A percentile compares a stretch with the other conserved stretches of the same genome.
Evolutionary conservation across 805 yeast genomes (phyloP).

Genomic region (Ogataea ramenticola): DNA sequence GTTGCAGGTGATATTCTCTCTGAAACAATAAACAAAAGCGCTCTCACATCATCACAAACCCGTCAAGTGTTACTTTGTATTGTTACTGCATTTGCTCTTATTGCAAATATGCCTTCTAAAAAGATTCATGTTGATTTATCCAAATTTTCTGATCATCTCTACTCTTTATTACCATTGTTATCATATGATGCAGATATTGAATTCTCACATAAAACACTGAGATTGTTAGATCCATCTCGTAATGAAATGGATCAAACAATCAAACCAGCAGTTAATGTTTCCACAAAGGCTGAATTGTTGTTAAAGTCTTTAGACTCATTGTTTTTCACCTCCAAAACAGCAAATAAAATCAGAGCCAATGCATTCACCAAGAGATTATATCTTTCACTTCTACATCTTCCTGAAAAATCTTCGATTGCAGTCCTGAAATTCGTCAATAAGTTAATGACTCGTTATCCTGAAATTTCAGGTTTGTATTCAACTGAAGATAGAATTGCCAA

Average conservation of each 20-base stretch:
- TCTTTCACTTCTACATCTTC: conserved; percentile 60
- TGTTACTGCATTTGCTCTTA: conserved; percentile 83
- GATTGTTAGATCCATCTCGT: conserved; percentile 72
- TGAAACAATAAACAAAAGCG: conserved; percentile 35
- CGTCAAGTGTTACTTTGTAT: conserved; percentile 77
- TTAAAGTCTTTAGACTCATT: conserved; percentile 72
- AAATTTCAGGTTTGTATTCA: conserved; percentile 66
- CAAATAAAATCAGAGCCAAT: conserved; percentile 57
- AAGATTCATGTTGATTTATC: conserved; percentile 78
- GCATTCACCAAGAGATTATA: conserved; percentile 82
- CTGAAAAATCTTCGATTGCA: conserved; percentile 83
- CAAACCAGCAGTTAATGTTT: conserved; percentile 73
- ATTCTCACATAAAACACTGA: conserved; percentile 70
- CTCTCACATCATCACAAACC: conserved; percentile 38
- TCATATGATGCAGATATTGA: conserved; percentile 80
- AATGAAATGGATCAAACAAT: conserved; percentile 23
- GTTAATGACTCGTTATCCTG: conserved; percentile 62
- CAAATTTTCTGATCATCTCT: conserved; percentile 69
- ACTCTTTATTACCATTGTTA: conserved; percentile 58
- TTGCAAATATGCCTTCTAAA: conserved; percentile 64
- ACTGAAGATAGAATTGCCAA: conserved; percentile 86
- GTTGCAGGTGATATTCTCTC: conserved; percentile 46
- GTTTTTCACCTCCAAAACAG: conserved; percentile 69
- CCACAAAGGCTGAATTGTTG: conserved; percentile 82
- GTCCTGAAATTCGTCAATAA: conserved; percentile 72